These are phyloP conservation scores for Diplodia intermedia DNA, from an alignment of 2,329 filamentous ascomycete genomes.

Conservation along the genomic window DNA sequence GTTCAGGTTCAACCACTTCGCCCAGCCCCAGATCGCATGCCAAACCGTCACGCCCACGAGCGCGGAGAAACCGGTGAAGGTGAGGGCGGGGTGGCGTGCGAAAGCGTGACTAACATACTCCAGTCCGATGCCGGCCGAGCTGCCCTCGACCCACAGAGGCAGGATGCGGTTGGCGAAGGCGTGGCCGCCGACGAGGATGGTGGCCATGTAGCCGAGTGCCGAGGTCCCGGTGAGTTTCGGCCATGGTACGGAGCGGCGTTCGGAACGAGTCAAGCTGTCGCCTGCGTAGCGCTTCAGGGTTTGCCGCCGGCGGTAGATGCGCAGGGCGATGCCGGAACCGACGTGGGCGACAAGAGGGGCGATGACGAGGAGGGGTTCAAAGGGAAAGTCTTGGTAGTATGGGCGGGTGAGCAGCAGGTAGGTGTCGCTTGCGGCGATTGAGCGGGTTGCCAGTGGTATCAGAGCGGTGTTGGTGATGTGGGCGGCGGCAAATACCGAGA, in stretches of 20 bases:
- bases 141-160: slow-evolving; percentile 78
- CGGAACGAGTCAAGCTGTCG: slow-evolving; percentile 57
- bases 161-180: slow-evolving; percentile 76
- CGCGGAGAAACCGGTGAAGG: slow-evolving; percentile 72
- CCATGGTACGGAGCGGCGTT: slow-evolving; percentile 65
- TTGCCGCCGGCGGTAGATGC: slow-evolving; percentile 74
- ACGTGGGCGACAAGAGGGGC: slow-evolving; percentile 79
- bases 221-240: slow-evolving; percentile 74
- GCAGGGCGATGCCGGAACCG: slow-evolving; percentile 75
- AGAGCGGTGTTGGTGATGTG: slow-evolving; percentile 56
- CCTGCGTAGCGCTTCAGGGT: slow-evolving; percentile 78
- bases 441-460: slow-evolving; percentile 44
- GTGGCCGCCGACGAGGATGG: slow-evolving; percentile 72
- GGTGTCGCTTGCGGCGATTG: slow-evolving; percentile 74
- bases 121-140: slow-evolving; percentile 83
- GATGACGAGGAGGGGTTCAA: slow-evolving; percentile 80
- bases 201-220: slow-evolving; percentile 73
- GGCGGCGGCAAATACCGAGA: slow-evolving; percentile 50
- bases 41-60: slow-evolving; percentile 72
- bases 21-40: slow-evolving; percentile 84
- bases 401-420: slow-evolving; percentile 91
- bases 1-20: slow-evolving; percentile 76
- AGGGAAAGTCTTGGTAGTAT: slow-evolving; percentile 79
- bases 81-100: slow-evolving; percentile 69
- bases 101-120: slow-evolving; percentile 88